These are phyloP conservation scores for Dictyostelium purpureum DNA, from an alignment of 78 protist species.

Conservation along the genomic window DNA sequence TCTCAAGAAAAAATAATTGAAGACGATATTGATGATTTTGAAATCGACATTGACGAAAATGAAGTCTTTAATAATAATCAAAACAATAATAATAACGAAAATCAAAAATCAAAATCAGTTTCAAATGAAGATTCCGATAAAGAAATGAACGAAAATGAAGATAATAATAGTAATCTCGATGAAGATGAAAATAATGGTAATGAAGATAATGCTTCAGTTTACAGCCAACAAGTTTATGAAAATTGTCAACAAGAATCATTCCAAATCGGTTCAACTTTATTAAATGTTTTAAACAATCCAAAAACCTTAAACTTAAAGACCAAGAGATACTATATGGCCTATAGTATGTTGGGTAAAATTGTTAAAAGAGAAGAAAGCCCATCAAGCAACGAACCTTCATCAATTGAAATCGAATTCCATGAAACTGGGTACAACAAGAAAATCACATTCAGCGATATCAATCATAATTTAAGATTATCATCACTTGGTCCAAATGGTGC, in stretches of 20 bases:
- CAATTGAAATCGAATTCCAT: constrained; percentile 52
- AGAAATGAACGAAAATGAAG: neutral
- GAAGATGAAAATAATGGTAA: neutral
- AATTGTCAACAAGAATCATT: constrained; percentile 28
- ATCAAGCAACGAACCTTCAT: neutral
- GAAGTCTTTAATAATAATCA: neutral
- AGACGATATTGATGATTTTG: neutral
- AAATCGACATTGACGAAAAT: constrained; percentile 31
- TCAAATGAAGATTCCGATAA: neutral
- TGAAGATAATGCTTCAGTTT: neutral
- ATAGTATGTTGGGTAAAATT: constrained; percentile 56
- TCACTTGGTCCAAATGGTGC: constrained; percentile 43
- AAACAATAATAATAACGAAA: neutral
- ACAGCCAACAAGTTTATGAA: neutral
- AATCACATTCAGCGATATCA: constrained; percentile 27
- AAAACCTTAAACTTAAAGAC: neutral
- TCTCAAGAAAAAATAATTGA: no score
- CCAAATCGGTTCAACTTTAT: constrained; percentile 49
- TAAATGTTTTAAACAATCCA: neutral
- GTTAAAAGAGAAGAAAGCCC: constrained; percentile 33
- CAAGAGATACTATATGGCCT: constrained; percentile 43
- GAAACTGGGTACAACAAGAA: constrained; percentile 22
- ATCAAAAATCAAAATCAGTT: neutral
- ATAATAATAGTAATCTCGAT: neutral
- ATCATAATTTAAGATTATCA: neutral